These are phyloP conservation scores for Melaleuca quinquenervia DNA, from an alignment of 345 rosid genomes.

Conservation along the genomic window DNA sequence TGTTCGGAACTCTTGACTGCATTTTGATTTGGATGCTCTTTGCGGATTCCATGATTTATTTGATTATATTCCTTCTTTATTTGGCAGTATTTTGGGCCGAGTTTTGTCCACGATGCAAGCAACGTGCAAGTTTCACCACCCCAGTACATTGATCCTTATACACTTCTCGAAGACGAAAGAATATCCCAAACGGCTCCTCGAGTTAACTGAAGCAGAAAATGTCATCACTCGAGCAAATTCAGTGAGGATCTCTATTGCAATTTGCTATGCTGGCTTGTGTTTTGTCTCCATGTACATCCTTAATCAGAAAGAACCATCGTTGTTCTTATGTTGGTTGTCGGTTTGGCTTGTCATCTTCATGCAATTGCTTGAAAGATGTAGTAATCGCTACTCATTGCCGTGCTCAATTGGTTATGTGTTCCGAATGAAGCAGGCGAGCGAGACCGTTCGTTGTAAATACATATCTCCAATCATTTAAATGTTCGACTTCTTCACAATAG, in stretches of 20 bases:
- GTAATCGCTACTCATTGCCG: not conserved
- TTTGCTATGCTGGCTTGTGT: not conserved
- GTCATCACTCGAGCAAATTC: not conserved
- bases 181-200: slow-evolving; percentile 51
- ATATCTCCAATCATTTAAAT: not conserved
- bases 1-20: not conserved
- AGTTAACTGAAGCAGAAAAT: slow-evolving; percentile 19
- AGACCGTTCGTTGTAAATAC: rapidly evolving
- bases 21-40: not conserved
- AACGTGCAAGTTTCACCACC: slow-evolving; percentile 32
- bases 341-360: not conserved
- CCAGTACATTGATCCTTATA: slow-evolving; percentile 52
- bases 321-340: not conserved
- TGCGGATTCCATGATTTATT: not conserved
- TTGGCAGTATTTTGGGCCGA: slow-evolving; percentile 63
- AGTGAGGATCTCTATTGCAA: not conserved
- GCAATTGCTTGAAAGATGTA: not conserved
- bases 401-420: not conserved
- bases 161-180: slow-evolving; percentile 74
- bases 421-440: not conserved
- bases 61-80: not conserved
- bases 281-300: not conserved
- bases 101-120: slow-evolving; percentile 62
- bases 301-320: not conserved
- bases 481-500: rapidly evolving